Base-by-base conservation (phyloP, 2,329 filamentous ascomycete species). In the Ophiostoma tasmaniense region DNA sequence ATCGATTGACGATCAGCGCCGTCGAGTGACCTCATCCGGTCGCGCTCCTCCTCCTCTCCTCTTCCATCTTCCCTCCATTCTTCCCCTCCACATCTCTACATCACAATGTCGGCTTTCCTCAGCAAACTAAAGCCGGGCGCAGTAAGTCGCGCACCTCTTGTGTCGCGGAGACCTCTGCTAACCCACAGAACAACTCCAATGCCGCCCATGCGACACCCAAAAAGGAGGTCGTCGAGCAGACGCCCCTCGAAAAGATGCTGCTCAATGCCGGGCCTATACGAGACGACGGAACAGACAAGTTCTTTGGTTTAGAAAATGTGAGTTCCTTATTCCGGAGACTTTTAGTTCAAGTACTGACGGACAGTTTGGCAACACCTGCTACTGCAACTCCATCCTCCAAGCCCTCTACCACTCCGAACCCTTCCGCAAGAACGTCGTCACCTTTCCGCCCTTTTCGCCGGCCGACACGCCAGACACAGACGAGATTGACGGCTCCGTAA, bases 341-440 rank as follows among this genome's bases (percentile, higher is more conserved):
- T n/a, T n/a, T n/a, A n/a, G n/a, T n/a, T n/a, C n/a, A n/a, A n/a
- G n/a, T n/a, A 55, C 50, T 55, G n/a, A 25, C 14, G 66, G 33
- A 67, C 79, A 97, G 93, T 97, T 97, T 81, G 94, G 94, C 77
- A 98, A 97, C 77, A 98, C 94, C 78, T 98, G 94, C 78, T 99
- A 99, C 80, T 97, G 92, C 82, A 99, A 99, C 80, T 99, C 95
- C 17, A 97, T 99, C 75, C 87, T 99, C 70, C 95, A 99, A 81
- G 96, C 93, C 75, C 87, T 99, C 70, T 99, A 96, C 81, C 97
- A 96, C 81, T 97, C 94, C 25, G 90, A 92, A 62, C 88, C 92
- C 39, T 99, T 99, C 79, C 91, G 95, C 80, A 90, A 97, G 81
- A 88, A 94, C 76, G 92, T 99, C 73, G 88, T 99, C 79, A 93